Evolutionary conservation across 805 yeast genomes (phyloP).

Genomic region (Myxozyma mucilagina): DNA sequence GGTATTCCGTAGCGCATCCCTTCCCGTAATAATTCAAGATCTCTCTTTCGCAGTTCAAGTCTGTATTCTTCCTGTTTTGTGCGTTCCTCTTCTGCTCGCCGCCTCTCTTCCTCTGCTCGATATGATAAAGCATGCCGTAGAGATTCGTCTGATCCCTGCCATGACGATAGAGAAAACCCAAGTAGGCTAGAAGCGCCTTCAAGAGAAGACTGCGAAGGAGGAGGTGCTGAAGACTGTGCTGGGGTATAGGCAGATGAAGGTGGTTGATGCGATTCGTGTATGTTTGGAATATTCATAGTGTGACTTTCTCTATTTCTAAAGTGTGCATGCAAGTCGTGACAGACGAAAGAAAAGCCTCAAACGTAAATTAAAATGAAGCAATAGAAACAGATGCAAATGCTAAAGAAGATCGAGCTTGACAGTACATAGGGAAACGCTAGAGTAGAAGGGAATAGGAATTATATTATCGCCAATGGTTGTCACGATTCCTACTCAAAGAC

Average conservation of each 20-base stretch:
- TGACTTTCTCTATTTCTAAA: neutral
- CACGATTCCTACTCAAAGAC: neutral
- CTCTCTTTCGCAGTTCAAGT: slow-evolving; percentile 56
- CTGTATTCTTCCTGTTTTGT: slow-evolving; percentile 72
- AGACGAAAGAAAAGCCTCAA: neutral
- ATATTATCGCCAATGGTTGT: neutral
- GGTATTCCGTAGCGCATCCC: slow-evolving; percentile 64
- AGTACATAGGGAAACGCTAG: slow-evolving; percentile 8
- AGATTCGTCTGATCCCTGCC: slow-evolving; percentile 32
- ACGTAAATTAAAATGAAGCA: neutral
- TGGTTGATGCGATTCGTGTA: slow-evolving; percentile 11
- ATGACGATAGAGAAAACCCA: slow-evolving; percentile 23
- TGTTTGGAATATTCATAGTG: slow-evolving; percentile 12
- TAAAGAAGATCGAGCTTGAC: neutral
- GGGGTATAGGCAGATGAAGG: neutral
- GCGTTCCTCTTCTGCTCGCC: slow-evolving; percentile 62
- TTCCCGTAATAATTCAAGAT: slow-evolving; percentile 57
- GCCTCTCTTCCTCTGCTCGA: slow-evolving; percentile 32
- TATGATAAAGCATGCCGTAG: slow-evolving; percentile 29
- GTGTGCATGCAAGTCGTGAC: neutral
- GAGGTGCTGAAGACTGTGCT: neutral
- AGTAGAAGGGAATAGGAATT: neutral
- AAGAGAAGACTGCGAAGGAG: neutral
- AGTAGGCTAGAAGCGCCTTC: neutral
- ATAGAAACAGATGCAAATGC: neutral